Evolutionary conservation across 345 rosid species (phyloP).

Genomic region (Cardamine chenopodiifolia): DNA sequence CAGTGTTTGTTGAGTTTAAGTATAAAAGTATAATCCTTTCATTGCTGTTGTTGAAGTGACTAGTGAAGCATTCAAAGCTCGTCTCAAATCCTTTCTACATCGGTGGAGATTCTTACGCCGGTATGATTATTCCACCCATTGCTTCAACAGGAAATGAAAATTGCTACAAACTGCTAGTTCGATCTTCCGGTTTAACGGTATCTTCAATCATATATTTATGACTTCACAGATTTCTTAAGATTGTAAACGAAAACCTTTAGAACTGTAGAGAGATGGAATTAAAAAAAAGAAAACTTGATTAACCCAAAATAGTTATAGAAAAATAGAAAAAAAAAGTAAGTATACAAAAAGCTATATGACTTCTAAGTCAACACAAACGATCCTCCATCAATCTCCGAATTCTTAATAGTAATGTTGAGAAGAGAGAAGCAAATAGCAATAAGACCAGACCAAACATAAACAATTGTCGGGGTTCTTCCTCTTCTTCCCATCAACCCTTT

Average conservation of each 20-base stretch:
- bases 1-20: not conserved
- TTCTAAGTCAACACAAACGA: conserved; percentile 52
- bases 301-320: not conserved
- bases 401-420: conserved; percentile 69
- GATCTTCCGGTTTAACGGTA: too few relatives aligned
- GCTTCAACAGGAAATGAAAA: not conserved
- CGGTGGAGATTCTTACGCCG: conserved; percentile 1
- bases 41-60: not conserved
- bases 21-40: not conserved
- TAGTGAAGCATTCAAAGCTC: not conserved
- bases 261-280: too few relatives aligned
- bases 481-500: conserved; percentile 84
- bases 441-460: conserved; percentile 83
- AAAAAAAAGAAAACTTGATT: not conserved
- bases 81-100: conserved; percentile 4
- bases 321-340: not conserved
- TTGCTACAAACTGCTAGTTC: too few relatives aligned
- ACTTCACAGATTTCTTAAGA: not conserved
- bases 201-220: too few relatives aligned
- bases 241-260: too few relatives aligned
- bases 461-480: conserved; percentile 68
- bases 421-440: conserved; percentile 70
- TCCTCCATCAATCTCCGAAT: conserved; percentile 58
- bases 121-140: conserved; percentile 14
- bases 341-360: not conserved